Evolutionary conservation across 768 basidiomycete genomes (phyloP), one percentile per base, ranked within the genome.

Genomic region (Calocera cornea): DNA sequence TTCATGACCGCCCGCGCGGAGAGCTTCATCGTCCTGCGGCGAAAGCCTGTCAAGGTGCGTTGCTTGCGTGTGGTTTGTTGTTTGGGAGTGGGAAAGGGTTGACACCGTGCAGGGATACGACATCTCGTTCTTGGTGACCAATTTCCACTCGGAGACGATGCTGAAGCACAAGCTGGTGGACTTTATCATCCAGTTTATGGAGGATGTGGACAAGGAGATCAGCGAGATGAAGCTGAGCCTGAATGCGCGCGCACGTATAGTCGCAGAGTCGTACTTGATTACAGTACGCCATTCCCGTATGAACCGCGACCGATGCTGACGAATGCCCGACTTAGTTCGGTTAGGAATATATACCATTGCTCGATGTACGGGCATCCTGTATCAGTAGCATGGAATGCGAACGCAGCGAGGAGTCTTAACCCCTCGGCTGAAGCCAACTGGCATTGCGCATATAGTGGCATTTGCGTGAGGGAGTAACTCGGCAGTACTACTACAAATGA

Each of bases 131-230:
- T 81, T 98, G 69, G 95, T 99, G 75, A 97, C 95, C 67, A 97
- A 98, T 77, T 87, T 88, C 65, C 94, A 99, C 76, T 84, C 94
- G 34, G 95, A 98, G 77, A 95, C 92, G 11, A 98, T 99, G 97
- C 82, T 98, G 72, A 99, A 98, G 80, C 97, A 99, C 79, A 98
- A 98, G 81, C 89, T 99, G 65, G 97, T 99, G 40, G 97, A 99
- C 79, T 99, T 99, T 78, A 97, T 99, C 79, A 97, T 98, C 71
- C 93, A 98, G 92, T 94, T 97, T 76, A 97, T 97, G 95, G 94
- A 97, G 74, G 97, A 98, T 73, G 97, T 99, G 0, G 97, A 99
- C 78, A 94, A 91, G 78, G 97, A 99, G 78, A 97, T 99, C 74
- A 97, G 93, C 69, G 97, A 98, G 78, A 98, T 97, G 92, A 98